Base-by-base conservation (phyloP, 2,329 filamentous ascomycete genomes). In the Microsporum audouinii region DNA sequence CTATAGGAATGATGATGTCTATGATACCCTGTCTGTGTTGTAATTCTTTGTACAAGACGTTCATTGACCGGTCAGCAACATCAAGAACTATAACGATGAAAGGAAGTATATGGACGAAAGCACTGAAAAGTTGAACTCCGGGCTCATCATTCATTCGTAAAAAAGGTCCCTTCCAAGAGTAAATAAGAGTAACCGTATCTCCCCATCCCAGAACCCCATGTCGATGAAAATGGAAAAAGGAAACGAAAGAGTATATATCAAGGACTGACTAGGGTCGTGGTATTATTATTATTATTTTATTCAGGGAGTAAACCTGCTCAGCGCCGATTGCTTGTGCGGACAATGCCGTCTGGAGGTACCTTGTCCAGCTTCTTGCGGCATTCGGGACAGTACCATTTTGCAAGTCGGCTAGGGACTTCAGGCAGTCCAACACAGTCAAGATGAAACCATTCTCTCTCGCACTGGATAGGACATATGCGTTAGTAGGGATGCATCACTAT, bases 381-480 rank as follows among this genome's bases (percentile, higher is more conserved):
- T 45, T 84, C 80, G 0, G 83, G 83, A 71, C 84, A 87, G 67
- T 83, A 87, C 84, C 84, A 87, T 70, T 84, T 85, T 8, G 80
- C 78, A 10, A 82, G 79, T 29, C 83, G 77, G n/a, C 79, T 78
- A 5, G 84, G 84, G 36, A 83, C 76, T 59, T 83, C 82, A 5
- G 76, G 75, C 17, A 87, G 74, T 12, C 79, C 78, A 31, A 87
- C 79, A 64, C 84, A 87, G 39, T 78, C 76, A 55, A 86, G 77
- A 67, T 87, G 84, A 69, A 87, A 87, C 84, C 84, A 87, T 72
- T 86, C 83, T 49, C 78, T 80, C 64, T 85, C 82, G 71, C 84
- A 87, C 79, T 85, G 65, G 10, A 51, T 51, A 6, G 10, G 14
- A 51, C 10, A 36, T 36, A 47, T 6, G 14, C 1, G 39, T 41